Percentiles rank a stretch among this genome's conserved stretches.
Conservation (phyloP, 768 basidiomycete genomes). For the Nevesoporus exiguus region DNA sequence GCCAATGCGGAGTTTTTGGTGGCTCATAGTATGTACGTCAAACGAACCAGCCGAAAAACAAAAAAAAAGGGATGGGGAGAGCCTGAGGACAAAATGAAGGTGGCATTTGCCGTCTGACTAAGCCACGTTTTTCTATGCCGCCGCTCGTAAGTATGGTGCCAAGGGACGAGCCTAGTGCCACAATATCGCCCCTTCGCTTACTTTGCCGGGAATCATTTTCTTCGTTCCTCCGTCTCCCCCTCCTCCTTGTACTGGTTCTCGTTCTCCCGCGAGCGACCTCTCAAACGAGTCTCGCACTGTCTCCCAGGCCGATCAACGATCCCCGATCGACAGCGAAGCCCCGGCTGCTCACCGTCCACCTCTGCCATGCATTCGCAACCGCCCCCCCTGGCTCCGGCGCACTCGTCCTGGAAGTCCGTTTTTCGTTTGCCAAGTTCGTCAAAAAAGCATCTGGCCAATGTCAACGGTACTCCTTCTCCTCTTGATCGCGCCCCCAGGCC, state of each 20-base stretch:
- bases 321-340: slow-evolving; percentile 24
- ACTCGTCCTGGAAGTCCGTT: slow-evolving; percentile 63
- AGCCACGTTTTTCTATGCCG: slow-evolving; percentile 14
- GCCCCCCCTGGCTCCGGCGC: slow-evolving; percentile 25
- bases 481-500: slow-evolving; percentile 44
- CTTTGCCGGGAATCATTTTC: slow-evolving; percentile 19
- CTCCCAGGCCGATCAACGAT: slow-evolving; percentile 19
- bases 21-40: neutral
- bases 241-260: slow-evolving; percentile 2
- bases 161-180: slow-evolving; percentile 5
- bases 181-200: slow-evolving; percentile 14
- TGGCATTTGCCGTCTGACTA: slow-evolving; percentile 33
- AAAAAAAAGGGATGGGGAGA: slow-evolving; percentile 3
- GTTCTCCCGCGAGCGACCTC: slow-evolving; percentile 10
- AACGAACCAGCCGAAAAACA: neutral
- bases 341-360: neutral
- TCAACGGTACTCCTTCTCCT: slow-evolving; percentile 40
- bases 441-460: slow-evolving; percentile 46
- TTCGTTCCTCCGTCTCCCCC: slow-evolving; percentile 5
- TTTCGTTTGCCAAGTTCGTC: slow-evolving; percentile 69
- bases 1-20: neutral
- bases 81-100: slow-evolving; percentile 1
- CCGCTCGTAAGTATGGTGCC: slow-evolving; percentile 12
- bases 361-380: slow-evolving; percentile 25
- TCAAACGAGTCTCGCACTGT: neutral